Percentiles rank a stretch among this genome's conserved stretches.
Conservation (phyloP, 768 basidiomycete genomes). For the Xerocomellus intermedius region DNA sequence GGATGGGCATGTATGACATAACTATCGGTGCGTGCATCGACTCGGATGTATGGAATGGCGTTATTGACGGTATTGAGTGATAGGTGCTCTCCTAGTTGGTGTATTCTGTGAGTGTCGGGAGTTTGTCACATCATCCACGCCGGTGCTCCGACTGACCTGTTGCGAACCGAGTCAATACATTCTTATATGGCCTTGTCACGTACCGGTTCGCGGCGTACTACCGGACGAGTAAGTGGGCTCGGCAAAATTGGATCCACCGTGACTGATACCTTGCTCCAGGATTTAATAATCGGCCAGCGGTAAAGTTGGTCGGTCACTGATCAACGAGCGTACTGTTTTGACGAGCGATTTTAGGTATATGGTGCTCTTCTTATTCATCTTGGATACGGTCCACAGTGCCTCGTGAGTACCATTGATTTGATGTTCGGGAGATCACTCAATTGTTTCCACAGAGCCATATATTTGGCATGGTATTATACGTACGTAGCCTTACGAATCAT, state of each 20-base stretch:
- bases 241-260: neutral
- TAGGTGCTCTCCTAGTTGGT: constrained; percentile 18
- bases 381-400: neutral
- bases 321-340: neutral
- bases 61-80: neutral
- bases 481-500: neutral
- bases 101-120: constrained; percentile 15
- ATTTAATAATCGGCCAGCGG: constrained; percentile 11
- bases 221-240: constrained; percentile 14
- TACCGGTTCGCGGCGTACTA: constrained; percentile 43
- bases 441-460: constrained; percentile 8
- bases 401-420: constrained; percentile 7
- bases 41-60: too few species aligned
- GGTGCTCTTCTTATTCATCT: neutral
- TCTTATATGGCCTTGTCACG: constrained; percentile 42
- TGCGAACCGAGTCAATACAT: constrained; percentile 20
- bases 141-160: neutral
- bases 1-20: constrained; percentile 2
- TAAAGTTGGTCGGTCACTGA: constrained; percentile 1
- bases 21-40: constrained; percentile 5
- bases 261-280: neutral
- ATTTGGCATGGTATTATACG: constrained; percentile 22
- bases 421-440: too few species aligned
- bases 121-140: neutral
- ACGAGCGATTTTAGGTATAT: neutral